A percentile compares a stretch with the other conserved stretches of the same genome.
Evolutionary conservation across 768 basidiomycete species (phyloP).

Genomic region (Dentipellis fragilis): DNA sequence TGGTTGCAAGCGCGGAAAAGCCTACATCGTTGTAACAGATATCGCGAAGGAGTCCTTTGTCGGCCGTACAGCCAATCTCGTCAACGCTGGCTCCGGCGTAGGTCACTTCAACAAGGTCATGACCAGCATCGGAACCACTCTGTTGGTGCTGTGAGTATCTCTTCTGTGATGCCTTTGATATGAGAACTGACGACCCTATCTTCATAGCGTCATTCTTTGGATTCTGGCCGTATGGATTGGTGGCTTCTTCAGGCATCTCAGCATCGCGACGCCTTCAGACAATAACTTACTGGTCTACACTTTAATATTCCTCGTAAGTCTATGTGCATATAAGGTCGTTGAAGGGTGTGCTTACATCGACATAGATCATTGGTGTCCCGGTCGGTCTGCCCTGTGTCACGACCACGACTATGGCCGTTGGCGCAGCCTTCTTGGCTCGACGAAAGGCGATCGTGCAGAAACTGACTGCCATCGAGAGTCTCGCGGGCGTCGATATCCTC

Average conservation of each 20-base stretch:
- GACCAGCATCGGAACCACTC: constrained; percentile 30
- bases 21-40: constrained; percentile 26
- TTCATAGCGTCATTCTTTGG: constrained; percentile 25
- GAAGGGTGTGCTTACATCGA: not conserved
- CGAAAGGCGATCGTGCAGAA: constrained; percentile 38
- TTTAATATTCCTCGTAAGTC: constrained; percentile 30
- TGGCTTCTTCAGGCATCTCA: constrained; percentile 27
- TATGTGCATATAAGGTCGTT: not conserved
- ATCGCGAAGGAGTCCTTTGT: constrained; percentile 33
- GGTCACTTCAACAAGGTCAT: constrained; percentile 40
- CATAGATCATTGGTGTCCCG: constrained; percentile 35
- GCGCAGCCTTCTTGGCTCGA: constrained; percentile 33
- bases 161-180: not conserved
- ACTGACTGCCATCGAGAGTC: constrained; percentile 37
- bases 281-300: constrained; percentile 37
- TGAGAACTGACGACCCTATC: not conserved
- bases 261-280: constrained; percentile 29
- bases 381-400: constrained; percentile 40
- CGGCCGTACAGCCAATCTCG: constrained; percentile 34
- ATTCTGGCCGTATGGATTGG: constrained; percentile 36
- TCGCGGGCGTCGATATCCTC: constrained; percentile 40
- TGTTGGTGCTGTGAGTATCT: constrained; percentile 27
- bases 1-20: constrained; percentile 26
- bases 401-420: constrained; percentile 30
- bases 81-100: constrained; percentile 26